Evolutionary conservation across 768 basidiomycete species (phyloP).

Genomic region (Sporobolomyces phaffii): DNA sequence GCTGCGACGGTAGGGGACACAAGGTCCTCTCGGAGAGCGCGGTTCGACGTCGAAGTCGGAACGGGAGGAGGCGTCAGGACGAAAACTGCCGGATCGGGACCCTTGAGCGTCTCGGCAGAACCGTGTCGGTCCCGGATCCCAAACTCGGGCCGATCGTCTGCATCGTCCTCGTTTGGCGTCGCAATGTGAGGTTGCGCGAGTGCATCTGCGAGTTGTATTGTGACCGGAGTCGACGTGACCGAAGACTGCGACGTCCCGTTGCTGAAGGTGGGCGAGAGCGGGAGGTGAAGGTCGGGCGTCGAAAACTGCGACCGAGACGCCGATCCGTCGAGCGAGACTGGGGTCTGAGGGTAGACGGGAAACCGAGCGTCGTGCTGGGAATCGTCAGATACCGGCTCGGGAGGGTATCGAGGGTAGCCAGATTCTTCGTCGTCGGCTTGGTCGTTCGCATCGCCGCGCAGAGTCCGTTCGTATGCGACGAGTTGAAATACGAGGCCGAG

Average conservation of each 20-base stretch:
- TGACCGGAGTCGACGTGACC: slow-evolving; percentile 25
- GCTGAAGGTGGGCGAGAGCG: slow-evolving; percentile 24
- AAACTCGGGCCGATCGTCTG: not conserved
- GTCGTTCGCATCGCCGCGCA: slow-evolving; percentile 25
- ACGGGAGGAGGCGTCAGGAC: slow-evolving; percentile 10
- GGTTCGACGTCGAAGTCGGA: not conserved
- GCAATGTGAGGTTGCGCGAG: not conserved
- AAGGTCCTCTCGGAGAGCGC: not conserved
- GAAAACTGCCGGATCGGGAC: not conserved
- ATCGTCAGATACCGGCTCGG: not conserved
- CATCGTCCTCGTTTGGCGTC: not conserved
- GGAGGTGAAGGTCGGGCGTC: slow-evolving; percentile 24
- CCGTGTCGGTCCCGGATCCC: not conserved
- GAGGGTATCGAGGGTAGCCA: slow-evolving; percentile 18
- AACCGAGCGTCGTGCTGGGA: not conserved
- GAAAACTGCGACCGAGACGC: slow-evolving; percentile 19
- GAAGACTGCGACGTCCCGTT: slow-evolving; percentile 18
- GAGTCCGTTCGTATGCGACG: slow-evolving; percentile 74
- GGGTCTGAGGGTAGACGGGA: slow-evolving; percentile 17
- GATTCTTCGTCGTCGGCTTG: slow-evolving; percentile 22
- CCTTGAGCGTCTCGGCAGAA: slow-evolving; percentile 1
- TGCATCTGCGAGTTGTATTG: not conserved
- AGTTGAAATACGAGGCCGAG: slow-evolving; percentile 95
- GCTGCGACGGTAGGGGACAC: not conserved
- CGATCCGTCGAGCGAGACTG: slow-evolving; percentile 15